Percentiles rank a stretch among this genome's conserved stretches.
These are phyloP conservation scores for Botrytis aclada DNA, from an alignment of 2,329 filamentous ascomycete species.

Conservation along the genomic window DNA sequence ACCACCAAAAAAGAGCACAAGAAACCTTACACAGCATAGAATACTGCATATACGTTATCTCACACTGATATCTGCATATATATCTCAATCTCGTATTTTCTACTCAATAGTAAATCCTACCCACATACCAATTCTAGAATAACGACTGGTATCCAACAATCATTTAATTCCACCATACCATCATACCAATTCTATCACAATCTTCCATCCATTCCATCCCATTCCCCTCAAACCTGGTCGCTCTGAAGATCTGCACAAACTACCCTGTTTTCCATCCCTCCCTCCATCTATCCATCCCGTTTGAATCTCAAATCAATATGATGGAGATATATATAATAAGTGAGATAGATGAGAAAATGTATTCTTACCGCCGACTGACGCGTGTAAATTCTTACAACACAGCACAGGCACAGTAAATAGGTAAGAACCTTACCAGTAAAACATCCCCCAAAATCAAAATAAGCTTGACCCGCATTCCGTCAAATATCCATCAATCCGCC, in stretches of 20 bases:
- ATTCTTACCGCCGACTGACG: background rate
- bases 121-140: background rate
- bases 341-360: background rate
- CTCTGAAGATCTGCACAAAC: background rate
- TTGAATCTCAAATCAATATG: background rate
- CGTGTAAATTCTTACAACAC: background rate
- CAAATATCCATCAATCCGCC: background rate
- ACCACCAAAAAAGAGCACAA: background rate
- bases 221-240: background rate
- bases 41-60: background rate
- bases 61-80: background rate
- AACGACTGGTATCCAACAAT: background rate
- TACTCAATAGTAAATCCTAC: background rate
- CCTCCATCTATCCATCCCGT: background rate
- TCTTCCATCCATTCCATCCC: background rate
- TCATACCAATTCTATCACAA: background rate
- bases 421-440: too few relatives aligned
- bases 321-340: background rate
- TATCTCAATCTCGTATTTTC: slow-evolving; percentile 9
- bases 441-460: background rate
- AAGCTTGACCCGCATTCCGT: background rate
- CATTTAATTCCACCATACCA: background rate
- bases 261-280: background rate
- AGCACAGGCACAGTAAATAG: too few relatives aligned
- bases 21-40: background rate